Base-by-base conservation (phyloP, 2,329 filamentous ascomycete genomes). In the Ascochyta fabae region DNA sequence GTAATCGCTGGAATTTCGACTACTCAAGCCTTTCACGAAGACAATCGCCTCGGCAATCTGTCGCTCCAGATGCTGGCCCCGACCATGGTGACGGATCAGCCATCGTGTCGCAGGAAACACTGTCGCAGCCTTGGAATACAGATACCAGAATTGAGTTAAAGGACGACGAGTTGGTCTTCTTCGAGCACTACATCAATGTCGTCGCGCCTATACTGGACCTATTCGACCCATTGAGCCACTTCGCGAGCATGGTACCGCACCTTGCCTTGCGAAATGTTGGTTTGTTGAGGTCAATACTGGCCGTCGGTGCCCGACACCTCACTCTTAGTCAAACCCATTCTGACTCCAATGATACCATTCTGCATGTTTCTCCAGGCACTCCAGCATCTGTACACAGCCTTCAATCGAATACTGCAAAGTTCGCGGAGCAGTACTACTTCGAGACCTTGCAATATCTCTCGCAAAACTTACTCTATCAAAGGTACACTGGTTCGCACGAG, bases 371-470 rank as follows among this genome's bases (percentile, higher is more conserved):
- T 15, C 56, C 61, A 31, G 54, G 56, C 19, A 66, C 65, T 1
- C 62, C 60, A 13, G 52, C 45, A 26, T 63, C 60, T 16, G 48
- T 58, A 15, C 41, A 50, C 8, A 64, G 58, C 35, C 42, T 63
- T 1, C 52, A 64, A 3, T 60, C 60, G 10, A 70, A 67, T 6
- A 66, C 68, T 4, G 78, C 58, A 64, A 75, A 44, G 74, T 78
- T 42, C 26, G 68, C 68, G 2, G 68, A 82, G 23, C 68, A 71
- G 81, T 87, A 86, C 56, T 88, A 88, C 63, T 83, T 85, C 60
- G 83, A 88, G 64, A 86, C 85, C 0, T 74, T 88, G 0, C 83
- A 85, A 50, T 88, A 87, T 58, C 74, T 88, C 0, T 83, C 85
- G 46, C 81, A 81, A 34, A 84, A 85, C 0, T 80, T 88, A 69